Base-by-base conservation (phyloP, 1,284 basidiomycete species). In the Cutaneotrichosporon sp. region DNA sequence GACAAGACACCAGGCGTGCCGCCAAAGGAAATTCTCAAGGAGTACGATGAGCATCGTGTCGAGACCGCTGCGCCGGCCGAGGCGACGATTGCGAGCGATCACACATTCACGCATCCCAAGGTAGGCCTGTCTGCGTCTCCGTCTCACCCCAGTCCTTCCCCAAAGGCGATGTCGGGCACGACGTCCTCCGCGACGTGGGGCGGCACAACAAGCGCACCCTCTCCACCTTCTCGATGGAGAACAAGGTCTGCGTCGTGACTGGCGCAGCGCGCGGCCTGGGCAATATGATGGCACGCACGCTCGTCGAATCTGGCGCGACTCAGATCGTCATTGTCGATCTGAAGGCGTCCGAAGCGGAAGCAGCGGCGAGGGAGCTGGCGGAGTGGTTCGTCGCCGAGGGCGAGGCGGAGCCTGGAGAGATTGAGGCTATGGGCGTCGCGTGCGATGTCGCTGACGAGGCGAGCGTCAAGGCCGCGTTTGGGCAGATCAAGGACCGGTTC, bases 181-280 rank as follows among this genome's bases (percentile, higher is more conserved):
- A 68, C 45, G 64, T 68, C 49, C 57, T 62, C 24, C 49, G 61
- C 17, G 64, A 66, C 37, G 65, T 65, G 46, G 68, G 68, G 9
- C 59, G 61, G 43, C 71, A 74, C 61, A 27, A n/a, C 26, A 46
- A 47, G 38, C 64, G 72, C 32, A 75, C 71, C 11, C 64, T 75
- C 16, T 55, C 66, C 4, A 59, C 62, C 22, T 64, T 75, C 52
- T 68, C 65, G 5, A 69, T 74, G 64, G 69, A 66, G 27, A 65
- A 65, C 51, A 74, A 96, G 85, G 90, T 93, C 44, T 91, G 88
- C 76, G 78, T 94, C 61, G 84, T 97, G 51, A 97, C 93, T n/a
- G 93, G 93, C 49, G 94, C 86, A 49, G 93, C 90, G 16, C 81
- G 88, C 64, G 93, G 93, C 12, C 77, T 96, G 32, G 91, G 91